Conservation (phyloP, 495 filamentous ascomycete genomes). For the Talaromyces nanjingensis region DNA sequence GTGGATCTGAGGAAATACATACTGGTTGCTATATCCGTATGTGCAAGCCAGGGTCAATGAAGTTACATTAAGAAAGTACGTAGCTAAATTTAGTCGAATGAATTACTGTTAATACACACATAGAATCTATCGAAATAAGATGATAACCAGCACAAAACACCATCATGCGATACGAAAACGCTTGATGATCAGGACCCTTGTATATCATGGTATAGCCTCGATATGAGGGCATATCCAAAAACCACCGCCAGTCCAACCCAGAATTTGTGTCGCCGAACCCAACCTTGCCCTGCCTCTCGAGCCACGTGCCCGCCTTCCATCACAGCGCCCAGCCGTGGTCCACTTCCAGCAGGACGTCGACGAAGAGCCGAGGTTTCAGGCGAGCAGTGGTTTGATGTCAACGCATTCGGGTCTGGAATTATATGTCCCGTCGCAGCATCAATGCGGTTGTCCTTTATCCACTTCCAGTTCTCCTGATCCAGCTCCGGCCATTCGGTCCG, state of each 20-base stretch:
- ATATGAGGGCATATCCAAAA: slow-evolving; percentile 73
- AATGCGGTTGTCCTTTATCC: slow-evolving; percentile 78
- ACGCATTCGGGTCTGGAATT: slow-evolving; percentile 32
- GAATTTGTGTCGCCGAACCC: slow-evolving; percentile 71
- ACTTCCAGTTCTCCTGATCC: slow-evolving; percentile 86
- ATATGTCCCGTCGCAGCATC: slow-evolving; percentile 70
- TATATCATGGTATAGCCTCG: slow-evolving; percentile 59
- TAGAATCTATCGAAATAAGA: neutral
- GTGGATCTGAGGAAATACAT: neutral
- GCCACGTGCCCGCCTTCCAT: slow-evolving; percentile 69
- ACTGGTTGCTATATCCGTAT: neutral
- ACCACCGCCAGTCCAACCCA: slow-evolving; percentile 58
- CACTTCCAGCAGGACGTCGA: slow-evolving; percentile 59
- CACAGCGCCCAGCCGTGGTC: slow-evolving; percentile 67
- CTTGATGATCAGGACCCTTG: neutral
- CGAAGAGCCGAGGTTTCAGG: slow-evolving; percentile 63
- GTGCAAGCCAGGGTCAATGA: neutral
- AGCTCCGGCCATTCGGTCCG: slow-evolving; percentile 82
- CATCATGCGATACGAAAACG: neutral
- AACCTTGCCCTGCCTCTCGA: slow-evolving; percentile 70
- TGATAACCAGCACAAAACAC: neutral
- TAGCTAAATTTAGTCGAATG: neutral
- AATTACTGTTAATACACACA: neutral
- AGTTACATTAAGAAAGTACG: neutral
- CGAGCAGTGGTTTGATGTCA: slow-evolving; percentile 35